phyloP scores from a whole-genome alignment of 495 filamentous ascomycete species.

The Delitschia confertaspora region DNA sequence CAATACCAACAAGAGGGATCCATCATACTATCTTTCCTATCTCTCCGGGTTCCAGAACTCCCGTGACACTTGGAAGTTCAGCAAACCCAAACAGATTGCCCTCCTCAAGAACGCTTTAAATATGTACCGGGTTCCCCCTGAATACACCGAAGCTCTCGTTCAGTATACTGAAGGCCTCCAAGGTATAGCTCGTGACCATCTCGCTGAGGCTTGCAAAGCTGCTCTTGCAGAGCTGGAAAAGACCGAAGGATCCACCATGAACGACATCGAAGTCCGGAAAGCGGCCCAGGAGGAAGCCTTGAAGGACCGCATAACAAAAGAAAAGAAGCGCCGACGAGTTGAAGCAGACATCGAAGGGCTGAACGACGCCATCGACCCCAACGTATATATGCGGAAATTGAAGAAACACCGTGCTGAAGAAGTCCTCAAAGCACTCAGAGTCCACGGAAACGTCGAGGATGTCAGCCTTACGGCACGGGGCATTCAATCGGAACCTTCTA shows the following conservation, averaged over 20 bases:
- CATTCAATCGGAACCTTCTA: not conserved
- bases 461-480: not conserved
- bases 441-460: constrained; percentile 1
- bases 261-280: constrained; percentile 21
- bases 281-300: constrained; percentile 31
- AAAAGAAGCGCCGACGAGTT: constrained; percentile 18
- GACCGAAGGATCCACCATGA: constrained; percentile 22
- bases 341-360: constrained; percentile 26
- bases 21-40: constrained; percentile 52
- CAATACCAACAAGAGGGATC: constrained; percentile 15
- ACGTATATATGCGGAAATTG: constrained; percentile 18
- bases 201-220: constrained; percentile 24
- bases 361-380: constrained; percentile 3
- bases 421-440: constrained; percentile 11
- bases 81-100: constrained; percentile 76
- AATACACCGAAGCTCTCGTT: constrained; percentile 15
- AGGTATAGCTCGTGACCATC: constrained; percentile 11
- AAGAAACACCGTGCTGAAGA: constrained; percentile 17
- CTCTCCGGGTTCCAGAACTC: constrained; percentile 59
- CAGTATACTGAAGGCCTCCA: constrained; percentile 22
- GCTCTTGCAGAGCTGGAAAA: constrained; percentile 22
- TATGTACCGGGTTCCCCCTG: constrained; percentile 19
- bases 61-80: constrained; percentile 76
- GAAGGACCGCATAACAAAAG: constrained; percentile 14
- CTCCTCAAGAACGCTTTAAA: constrained; percentile 69